Percentiles rank a stretch among this genome's conserved stretches.
phyloP scores from a whole-genome alignment of 345 rosid genomes.

The Lepidium sativum region DNA sequence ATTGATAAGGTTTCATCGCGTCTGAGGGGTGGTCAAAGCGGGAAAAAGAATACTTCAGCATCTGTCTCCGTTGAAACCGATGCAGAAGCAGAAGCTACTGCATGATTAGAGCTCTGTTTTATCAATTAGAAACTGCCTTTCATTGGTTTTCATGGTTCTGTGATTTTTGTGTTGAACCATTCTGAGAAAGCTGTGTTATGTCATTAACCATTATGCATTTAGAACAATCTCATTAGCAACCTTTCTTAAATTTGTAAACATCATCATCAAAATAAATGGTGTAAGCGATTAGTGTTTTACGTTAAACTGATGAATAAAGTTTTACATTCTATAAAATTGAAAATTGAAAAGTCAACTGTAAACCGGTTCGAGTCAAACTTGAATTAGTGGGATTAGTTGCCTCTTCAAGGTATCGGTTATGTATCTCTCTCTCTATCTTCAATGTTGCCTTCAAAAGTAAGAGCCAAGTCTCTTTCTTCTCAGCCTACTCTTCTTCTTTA shows the following conservation, averaged over 20 bases:
- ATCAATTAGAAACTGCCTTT: neutral
- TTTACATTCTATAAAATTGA: too few species aligned
- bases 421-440: neutral
- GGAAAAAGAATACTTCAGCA: constrained; percentile 26
- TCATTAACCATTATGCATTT: neutral
- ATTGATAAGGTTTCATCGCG: constrained; percentile 75
- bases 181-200: neutral
- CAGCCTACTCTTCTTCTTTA: constrained; percentile 5
- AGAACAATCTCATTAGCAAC: neutral
- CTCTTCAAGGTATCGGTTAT: constrained; percentile 1
- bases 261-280: neutral
- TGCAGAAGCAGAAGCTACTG: constrained; percentile 47
- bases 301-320: too few species aligned
- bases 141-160: neutral
- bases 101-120: constrained; percentile 32
- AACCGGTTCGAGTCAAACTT: constrained; percentile 12
- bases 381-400: neutral
- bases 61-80: constrained; percentile 38
- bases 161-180: neutral
- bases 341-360: neutral
- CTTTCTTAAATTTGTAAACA: neutral
- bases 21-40: constrained; percentile 47
- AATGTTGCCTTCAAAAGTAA: constrained; percentile 7
- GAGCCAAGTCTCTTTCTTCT: neutral
- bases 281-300: neutral